Conservation (phyloP, 352 stramenopile genomes). For the Pythium utonaiense region DNA sequence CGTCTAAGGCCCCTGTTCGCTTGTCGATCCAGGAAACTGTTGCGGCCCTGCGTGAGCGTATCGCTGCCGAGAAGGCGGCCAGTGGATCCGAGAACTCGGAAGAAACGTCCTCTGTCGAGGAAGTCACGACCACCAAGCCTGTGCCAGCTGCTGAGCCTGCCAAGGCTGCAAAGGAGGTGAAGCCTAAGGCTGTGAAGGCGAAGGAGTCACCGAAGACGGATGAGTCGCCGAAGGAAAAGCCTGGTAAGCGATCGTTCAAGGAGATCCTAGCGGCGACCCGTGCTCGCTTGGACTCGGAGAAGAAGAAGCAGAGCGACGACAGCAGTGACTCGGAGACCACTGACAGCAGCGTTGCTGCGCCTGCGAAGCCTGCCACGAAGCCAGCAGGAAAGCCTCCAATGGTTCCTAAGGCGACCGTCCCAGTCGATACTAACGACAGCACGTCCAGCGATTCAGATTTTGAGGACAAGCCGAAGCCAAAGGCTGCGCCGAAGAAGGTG, state of each 20-base stretch:
- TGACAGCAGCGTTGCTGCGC: conserved; percentile 7
- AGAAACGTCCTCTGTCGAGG: background rate
- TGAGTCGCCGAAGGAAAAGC: conserved; percentile 1
- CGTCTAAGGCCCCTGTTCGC: background rate
- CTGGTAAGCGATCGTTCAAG: conserved; percentile 32
- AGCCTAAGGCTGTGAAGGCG: conserved; percentile 16
- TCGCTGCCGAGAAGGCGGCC: background rate
- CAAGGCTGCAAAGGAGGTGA: conserved; percentile 19
- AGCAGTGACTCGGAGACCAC: conserved; percentile 11
- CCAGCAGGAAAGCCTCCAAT: background rate
- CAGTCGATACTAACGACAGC: conserved; percentile 20
- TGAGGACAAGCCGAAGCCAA: conserved; percentile 19
- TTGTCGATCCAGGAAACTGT: background rate
- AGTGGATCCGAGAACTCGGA: background rate
- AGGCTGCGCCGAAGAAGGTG: conserved; percentile 7
- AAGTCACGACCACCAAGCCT: conserved; percentile 1
- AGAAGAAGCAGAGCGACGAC: conserved; percentile 21
- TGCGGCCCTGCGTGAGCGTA: background rate
- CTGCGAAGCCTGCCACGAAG: conserved; percentile 1
- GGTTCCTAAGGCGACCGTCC: background rate
- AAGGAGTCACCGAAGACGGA: conserved; percentile 17
- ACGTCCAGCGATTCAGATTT: conserved; percentile 43
- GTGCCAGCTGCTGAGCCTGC: conserved; percentile 14
- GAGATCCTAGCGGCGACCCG: conserved; percentile 39
- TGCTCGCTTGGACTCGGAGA: conserved; percentile 34